Evolutionary conservation across 2,329 filamentous ascomycete species (phyloP).

Genomic region (Scorias spongiosa): DNA sequence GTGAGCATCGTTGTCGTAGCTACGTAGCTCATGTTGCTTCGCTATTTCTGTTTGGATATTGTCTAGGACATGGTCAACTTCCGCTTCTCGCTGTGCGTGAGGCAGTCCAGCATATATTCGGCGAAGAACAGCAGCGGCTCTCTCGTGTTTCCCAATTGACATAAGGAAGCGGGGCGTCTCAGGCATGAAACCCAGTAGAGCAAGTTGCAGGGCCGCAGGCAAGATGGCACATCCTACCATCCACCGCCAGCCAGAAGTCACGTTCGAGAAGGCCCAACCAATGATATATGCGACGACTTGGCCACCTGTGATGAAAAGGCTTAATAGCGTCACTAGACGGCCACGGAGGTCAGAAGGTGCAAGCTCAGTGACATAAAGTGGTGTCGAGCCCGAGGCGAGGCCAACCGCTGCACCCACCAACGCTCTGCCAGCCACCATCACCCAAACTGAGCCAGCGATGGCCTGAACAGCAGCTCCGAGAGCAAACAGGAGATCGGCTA

Average conservation of each 20-base stretch:
- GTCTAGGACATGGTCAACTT: conserved; percentile 43
- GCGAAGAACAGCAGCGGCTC: conserved; percentile 49
- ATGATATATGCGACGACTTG: conserved; percentile 79
- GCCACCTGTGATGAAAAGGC: conserved; percentile 71
- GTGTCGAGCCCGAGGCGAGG: conserved; percentile 66
- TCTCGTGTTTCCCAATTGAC: conserved; percentile 44
- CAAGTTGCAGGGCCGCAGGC: conserved; percentile 58
- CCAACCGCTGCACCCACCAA: conserved; percentile 61
- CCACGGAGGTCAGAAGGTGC: conserved; percentile 45
- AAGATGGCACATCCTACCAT: conserved; percentile 76
- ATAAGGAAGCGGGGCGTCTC: conserved; percentile 85
- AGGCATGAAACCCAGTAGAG: conserved; percentile 57
- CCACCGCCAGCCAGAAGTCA: conserved; percentile 63
- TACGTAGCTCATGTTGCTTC: conserved; percentile 8
- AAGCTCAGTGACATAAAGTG: conserved; percentile 36
- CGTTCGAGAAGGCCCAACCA: conserved; percentile 55
- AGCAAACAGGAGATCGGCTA: conserved; percentile 52
- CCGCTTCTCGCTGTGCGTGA: conserved; percentile 6
- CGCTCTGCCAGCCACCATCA: conserved; percentile 53
- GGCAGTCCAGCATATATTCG: neutral
- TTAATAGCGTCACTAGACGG: conserved; percentile 64
- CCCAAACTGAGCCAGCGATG: conserved; percentile 37
- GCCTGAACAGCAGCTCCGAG: conserved; percentile 53
- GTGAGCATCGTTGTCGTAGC: conserved; percentile 1
- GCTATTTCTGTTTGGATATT: conserved; percentile 58